Evolutionary conservation across 192 early-diverging fungal genomes (phyloP).

Genomic region (Physocladia obscura): DNA sequence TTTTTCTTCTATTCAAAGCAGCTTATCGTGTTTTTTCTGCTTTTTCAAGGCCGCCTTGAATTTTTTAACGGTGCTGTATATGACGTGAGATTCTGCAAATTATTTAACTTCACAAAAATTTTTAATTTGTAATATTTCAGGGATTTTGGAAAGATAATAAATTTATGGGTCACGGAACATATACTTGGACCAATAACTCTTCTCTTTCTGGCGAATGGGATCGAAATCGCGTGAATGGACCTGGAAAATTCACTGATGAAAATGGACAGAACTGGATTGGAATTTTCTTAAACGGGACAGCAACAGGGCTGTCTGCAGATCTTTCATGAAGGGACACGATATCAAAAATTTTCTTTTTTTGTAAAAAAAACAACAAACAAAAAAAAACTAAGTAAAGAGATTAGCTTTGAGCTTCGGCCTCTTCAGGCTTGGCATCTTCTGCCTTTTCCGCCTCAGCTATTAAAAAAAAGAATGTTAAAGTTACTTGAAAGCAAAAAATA

Average conservation of each 20-base stretch:
- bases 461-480: neutral
- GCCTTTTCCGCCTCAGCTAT: constrained; percentile 53
- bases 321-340: no score
- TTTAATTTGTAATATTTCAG: neutral
- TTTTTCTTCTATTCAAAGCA: no score
- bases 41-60: constrained; percentile 9
- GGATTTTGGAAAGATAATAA: constrained; percentile 37
- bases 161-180: constrained; percentile 39
- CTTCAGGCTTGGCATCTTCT: constrained; percentile 57
- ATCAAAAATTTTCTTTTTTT: no score
- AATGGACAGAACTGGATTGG: constrained; percentile 38
- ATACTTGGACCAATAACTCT: constrained; percentile 38
- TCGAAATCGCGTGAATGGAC: constrained; percentile 32
- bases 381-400: constrained; percentile 1
- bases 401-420: constrained; percentile 52
- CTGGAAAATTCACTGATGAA: constrained; percentile 29
- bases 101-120: neutral
- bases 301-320: constrained; percentile 31
- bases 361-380: constrained; percentile 2
- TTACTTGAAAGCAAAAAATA: neutral
- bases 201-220: constrained; percentile 35
- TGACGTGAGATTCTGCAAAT: constrained; percentile 18
- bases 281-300: constrained; percentile 29
- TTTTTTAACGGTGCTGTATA: constrained; percentile 33
- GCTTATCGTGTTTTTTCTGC: neutral